Base-by-base conservation (phyloP, 2,329 filamentous ascomycete species). In the Fusarium palustre region DNA sequence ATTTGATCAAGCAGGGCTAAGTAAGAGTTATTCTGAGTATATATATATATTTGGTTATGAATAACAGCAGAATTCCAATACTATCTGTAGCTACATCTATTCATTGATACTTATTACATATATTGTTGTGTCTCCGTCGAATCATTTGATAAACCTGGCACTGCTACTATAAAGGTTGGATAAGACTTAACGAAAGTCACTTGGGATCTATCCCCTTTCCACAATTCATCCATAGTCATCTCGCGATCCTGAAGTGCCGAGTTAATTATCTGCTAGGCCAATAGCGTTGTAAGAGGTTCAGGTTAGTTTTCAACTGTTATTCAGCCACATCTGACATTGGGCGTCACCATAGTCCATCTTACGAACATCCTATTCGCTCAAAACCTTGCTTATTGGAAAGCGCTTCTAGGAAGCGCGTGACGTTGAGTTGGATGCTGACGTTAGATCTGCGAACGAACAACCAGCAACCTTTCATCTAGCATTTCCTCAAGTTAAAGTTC, bases 1-100 rank as follows among this genome's bases (percentile, higher is more conserved):
- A 70, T 12, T 25, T 70, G 1, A 70, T 70, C 28, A 70, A 70
- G 36, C 33, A 24, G 5, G 53, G 33, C 4, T 67, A n/a, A 55
- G 2, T 10, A 10, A 3, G 4, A 4, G 18, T 15, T 43, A 12
- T 25, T 16, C 2, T 24, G 28, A 28, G 9, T 11, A 28, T 28
- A 11, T 28, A 9, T 11, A 28, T 11, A 11, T 28, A 9, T 11
- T 10, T 11, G 9, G 9, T 11, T 28, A 11, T 28, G 28, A 28
- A 28, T 28, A 28, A 11, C 2, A 28, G 9, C 9, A 28, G 9
- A 28, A 28, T 10, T 28, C 28, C 2, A 28, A 28, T 28, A 3
- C 9, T 28, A 2, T 28, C 10, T 3, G 28, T 3, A 28, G 9
- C 9, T 25, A 18, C 11, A 18, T 18, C 0, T 25, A 7, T 15